Conservation (phyloP, 1,139 yeast species). For the Suhomyces wounanorum region DNA sequence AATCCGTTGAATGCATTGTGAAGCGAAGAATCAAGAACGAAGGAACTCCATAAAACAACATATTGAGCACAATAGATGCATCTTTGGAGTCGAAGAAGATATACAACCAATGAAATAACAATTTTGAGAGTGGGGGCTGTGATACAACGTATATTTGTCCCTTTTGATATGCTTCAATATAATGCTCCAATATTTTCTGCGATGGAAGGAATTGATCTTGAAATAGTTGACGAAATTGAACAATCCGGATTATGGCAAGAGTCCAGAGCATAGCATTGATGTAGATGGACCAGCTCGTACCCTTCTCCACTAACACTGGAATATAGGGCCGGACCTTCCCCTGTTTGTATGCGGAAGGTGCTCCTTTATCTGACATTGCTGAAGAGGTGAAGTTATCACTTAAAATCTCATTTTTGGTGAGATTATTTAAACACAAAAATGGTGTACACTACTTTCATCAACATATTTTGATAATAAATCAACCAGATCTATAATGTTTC, state of each 20-base stretch:
- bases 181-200: not conserved
- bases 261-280: not conserved
- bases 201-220: not conserved
- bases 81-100: not conserved
- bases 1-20: too few relatives aligned
- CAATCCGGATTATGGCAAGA: not conserved
- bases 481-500: too few relatives aligned
- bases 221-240: not conserved
- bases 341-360: conserved; percentile 1
- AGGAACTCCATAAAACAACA: not conserved
- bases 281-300: not conserved
- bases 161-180: conserved; percentile 46
- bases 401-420: not conserved
- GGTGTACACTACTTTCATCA: not conserved
- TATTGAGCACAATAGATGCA: not conserved
- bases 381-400: not conserved
- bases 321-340: conserved; percentile 6
- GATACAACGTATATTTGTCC: conserved; percentile 64
- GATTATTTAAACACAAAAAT: not conserved
- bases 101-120: conserved; percentile 45
- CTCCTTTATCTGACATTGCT: not conserved
- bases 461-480: too few relatives aligned
- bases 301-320: conserved; percentile 1
- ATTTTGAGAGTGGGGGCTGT: conserved; percentile 62
- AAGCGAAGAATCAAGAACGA: not conserved